A percentile compares a stretch with the other conserved stretches of the same genome.
Conservation (phyloP, 495 filamentous ascomycete genomes). For the Lepidopterella palustris region DNA sequence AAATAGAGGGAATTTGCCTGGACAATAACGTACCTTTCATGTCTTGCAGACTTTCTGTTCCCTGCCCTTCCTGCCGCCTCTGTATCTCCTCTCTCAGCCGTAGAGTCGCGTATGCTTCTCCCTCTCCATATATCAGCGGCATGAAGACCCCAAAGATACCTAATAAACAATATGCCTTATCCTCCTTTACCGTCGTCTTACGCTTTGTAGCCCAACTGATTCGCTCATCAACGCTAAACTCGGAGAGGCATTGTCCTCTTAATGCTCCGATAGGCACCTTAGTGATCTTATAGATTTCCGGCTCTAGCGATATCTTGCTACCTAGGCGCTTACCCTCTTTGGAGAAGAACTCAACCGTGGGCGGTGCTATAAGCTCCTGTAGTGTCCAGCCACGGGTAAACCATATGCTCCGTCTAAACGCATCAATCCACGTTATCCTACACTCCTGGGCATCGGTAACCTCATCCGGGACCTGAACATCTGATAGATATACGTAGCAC, state of each 20-base stretch:
- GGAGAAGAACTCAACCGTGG: conserved; percentile 24
- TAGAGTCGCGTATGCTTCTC: too few relatives aligned
- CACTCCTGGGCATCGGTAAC: neutral
- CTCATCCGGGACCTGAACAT: conserved; percentile 2
- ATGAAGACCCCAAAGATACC: conserved; percentile 5
- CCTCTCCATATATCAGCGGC: too few relatives aligned
- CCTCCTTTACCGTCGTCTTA: conserved; percentile 12
- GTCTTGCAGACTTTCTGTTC: neutral
- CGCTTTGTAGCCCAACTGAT: conserved; percentile 22
- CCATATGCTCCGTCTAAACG: conserved; percentile 6
- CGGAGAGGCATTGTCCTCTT: conserved; percentile 10
- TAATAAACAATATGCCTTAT: conserved; percentile 6
- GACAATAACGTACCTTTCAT: neutral
- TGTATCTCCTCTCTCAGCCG: too few relatives aligned
- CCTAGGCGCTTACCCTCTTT: conserved; percentile 14
- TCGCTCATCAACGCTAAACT: conserved; percentile 1
- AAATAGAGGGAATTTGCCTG: neutral
- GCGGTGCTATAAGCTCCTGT: too few relatives aligned
- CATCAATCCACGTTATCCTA: neutral
- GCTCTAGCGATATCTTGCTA: conserved; percentile 19
- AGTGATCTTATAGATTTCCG: conserved; percentile 13
- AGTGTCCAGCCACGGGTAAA: conserved; percentile 10
- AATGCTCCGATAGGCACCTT: conserved; percentile 12
- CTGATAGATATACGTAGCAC: too few relatives aligned
- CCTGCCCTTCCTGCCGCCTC: too few relatives aligned